Conservation (phyloP, 352 stramenopile species). For the Ophiocytium majus region DNA sequence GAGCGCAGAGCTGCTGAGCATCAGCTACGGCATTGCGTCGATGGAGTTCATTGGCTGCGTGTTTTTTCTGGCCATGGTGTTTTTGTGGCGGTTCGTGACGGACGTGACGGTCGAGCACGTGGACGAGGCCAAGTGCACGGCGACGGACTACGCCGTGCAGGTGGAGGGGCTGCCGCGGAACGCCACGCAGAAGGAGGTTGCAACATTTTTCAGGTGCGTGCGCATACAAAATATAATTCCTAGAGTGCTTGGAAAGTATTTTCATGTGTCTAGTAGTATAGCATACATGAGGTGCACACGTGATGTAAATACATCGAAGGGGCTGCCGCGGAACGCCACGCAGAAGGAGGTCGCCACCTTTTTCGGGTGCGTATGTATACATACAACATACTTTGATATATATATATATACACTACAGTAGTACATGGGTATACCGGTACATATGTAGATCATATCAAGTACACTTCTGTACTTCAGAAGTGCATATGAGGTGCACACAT, state of each 20-base stretch:
- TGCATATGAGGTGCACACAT: not conserved
- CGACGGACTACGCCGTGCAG: constrained; percentile 48
- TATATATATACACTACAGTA: not conserved
- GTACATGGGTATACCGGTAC: not conserved
- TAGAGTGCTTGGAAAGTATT: not conserved
- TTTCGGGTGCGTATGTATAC: constrained; percentile 28
- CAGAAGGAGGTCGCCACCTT: constrained; percentile 27
- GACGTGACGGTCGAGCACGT: constrained; percentile 20
- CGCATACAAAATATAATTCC: not conserved
- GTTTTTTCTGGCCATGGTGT: constrained; percentile 13
- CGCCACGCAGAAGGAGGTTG: constrained; percentile 38
- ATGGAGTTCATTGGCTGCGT: constrained; percentile 42
- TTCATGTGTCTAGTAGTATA: not conserved
- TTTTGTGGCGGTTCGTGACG: constrained; percentile 5
- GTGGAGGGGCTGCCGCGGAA: constrained; percentile 43
- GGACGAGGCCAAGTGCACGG: constrained; percentile 34
- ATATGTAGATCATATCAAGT: no score
- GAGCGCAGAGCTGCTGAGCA: constrained; percentile 18
- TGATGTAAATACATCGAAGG: not conserved
- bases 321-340: not conserved
- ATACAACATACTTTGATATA: not conserved
- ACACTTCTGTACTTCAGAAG: no score
- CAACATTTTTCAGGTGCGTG: constrained; percentile 40
- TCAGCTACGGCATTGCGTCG: constrained; percentile 40
- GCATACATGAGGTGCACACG: not conserved